Evolutionary conservation across 805 yeast species (phyloP).

Genomic region (Soucietia sequanensis): DNA sequence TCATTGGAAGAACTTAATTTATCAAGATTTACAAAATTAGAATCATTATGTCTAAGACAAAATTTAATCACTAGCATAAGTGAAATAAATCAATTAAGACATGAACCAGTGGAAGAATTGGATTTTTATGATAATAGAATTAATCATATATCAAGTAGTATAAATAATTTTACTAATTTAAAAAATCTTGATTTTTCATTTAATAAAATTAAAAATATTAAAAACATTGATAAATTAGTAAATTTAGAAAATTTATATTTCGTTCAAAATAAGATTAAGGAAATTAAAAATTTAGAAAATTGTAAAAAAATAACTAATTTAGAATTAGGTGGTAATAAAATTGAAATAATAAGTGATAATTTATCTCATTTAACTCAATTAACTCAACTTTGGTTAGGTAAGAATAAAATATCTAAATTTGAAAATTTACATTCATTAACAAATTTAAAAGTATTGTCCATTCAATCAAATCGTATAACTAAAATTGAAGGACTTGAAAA

Average conservation of each 20-base stretch:
- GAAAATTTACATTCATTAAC: slow-evolving; percentile 58
- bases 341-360: slow-evolving; percentile 55
- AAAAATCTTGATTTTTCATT: slow-evolving; percentile 77
- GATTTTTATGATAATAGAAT: slow-evolving; percentile 93
- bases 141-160: slow-evolving; percentile 74
- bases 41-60: slow-evolving; percentile 72
- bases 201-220: slow-evolving; percentile 83
- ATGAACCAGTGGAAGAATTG: slow-evolving; percentile 62
- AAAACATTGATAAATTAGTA: slow-evolving; percentile 64
- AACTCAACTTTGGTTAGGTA: slow-evolving; percentile 88
- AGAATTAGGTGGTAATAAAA: slow-evolving; percentile 89
- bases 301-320: slow-evolving; percentile 60
- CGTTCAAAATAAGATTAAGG: slow-evolving; percentile 82
- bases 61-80: slow-evolving; percentile 74
- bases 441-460: slow-evolving; percentile 73
- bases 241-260: slow-evolving; percentile 71
- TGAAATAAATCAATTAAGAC: slow-evolving; percentile 56
- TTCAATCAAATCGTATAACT: slow-evolving; percentile 80
- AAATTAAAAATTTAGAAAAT: slow-evolving; percentile 63
- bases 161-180: slow-evolving; percentile 58
- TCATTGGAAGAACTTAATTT: slow-evolving; percentile 63
- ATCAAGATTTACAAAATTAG: slow-evolving; percentile 54
- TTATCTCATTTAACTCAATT: slow-evolving; percentile 55
- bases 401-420: slow-evolving; percentile 67
- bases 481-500: slow-evolving; percentile 80